Evolutionary conservation across 2,329 filamentous ascomycete genomes (phyloP).

Genomic region (Cladosporium sp.): DNA sequence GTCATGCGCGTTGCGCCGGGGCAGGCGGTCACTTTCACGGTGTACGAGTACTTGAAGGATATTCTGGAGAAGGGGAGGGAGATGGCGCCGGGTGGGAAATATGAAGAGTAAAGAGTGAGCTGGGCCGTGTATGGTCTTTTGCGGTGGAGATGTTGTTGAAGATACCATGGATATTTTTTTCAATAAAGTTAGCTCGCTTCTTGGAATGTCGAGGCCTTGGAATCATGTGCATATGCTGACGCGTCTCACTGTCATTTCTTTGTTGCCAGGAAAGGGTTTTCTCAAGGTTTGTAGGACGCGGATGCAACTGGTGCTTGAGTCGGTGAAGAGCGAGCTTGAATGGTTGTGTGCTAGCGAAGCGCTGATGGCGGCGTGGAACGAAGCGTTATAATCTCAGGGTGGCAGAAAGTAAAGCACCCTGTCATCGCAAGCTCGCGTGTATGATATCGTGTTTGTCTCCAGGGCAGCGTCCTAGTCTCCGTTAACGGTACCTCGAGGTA

Average conservation of each 20-base stretch:
- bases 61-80: slow-evolving; percentile 50
- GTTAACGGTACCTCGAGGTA: neutral
- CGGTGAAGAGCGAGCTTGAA: neutral
- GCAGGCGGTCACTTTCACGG: slow-evolving; percentile 74
- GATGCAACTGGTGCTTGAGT: neutral
- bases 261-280: neutral
- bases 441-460: neutral
- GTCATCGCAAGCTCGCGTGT: neutral
- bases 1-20: slow-evolving; percentile 97
- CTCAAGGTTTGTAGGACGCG: neutral
- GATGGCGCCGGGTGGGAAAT: slow-evolving; percentile 47
- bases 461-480: neutral
- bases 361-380: neutral
- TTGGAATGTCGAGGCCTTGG: neutral
- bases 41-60: slow-evolving; percentile 54
- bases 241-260: neutral
- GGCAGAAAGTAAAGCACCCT: neutral
- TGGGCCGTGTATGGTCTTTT: no score
- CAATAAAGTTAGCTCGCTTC: no score
- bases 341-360: neutral
- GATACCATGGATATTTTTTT: neutral
- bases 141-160: neutral
- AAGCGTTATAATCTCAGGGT: neutral
- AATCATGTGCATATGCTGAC: no score
- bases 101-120: slow-evolving; percentile 46